Percentiles rank a stretch among this genome's conserved stretches.
Evolutionary conservation across 2,329 filamentous ascomycete genomes (phyloP).

Genomic region (Ascochyta lentis): DNA sequence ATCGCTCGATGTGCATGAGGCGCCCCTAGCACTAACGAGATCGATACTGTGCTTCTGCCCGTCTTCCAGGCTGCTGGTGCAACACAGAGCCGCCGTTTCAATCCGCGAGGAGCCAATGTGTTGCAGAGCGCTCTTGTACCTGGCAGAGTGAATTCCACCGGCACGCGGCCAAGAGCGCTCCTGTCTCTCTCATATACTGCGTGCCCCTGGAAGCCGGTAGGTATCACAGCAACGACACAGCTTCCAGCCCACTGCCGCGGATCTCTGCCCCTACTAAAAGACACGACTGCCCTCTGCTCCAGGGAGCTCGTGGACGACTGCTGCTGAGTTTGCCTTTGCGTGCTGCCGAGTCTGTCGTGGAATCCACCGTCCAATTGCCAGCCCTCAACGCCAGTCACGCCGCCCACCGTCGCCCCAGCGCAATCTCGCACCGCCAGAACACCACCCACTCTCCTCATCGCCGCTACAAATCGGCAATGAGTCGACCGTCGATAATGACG

Average conservation of each 20-base stretch:
- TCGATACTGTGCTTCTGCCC: slow-evolving; percentile 38
- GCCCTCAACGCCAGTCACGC: slow-evolving; percentile 34
- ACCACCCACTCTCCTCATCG: slow-evolving; percentile 1
- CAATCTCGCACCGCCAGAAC: slow-evolving; percentile 16
- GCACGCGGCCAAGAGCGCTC: slow-evolving; percentile 43
- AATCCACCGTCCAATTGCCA: slow-evolving; percentile 40
- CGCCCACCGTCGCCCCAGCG: slow-evolving; percentile 23
- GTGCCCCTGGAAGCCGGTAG: slow-evolving; percentile 44
- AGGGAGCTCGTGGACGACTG: slow-evolving; percentile 46
- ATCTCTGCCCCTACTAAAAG: slow-evolving; percentile 49
- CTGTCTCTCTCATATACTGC: slow-evolving; percentile 50
- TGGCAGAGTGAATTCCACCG: slow-evolving; percentile 43
- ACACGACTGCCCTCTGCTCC: slow-evolving; percentile 36
- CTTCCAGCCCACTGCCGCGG: slow-evolving; percentile 43
- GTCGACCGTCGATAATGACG: slow-evolving; percentile 39
- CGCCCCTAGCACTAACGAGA: slow-evolving; percentile 46
- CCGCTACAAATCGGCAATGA: slow-evolving; percentile 30
- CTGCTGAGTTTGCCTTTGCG: slow-evolving; percentile 17
- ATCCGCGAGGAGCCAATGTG: slow-evolving; percentile 44
- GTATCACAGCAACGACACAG: slow-evolving; percentile 50
- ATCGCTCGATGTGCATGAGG: slow-evolving; percentile 49
- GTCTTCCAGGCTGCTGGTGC: slow-evolving; percentile 44
- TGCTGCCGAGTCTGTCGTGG: slow-evolving; percentile 45
- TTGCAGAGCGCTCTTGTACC: slow-evolving; percentile 50
- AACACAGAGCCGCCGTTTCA: slow-evolving; percentile 48